phyloP scores from a whole-genome alignment of 2,329 filamentous ascomycete species.

The Ophiostoma piceae region DNA sequence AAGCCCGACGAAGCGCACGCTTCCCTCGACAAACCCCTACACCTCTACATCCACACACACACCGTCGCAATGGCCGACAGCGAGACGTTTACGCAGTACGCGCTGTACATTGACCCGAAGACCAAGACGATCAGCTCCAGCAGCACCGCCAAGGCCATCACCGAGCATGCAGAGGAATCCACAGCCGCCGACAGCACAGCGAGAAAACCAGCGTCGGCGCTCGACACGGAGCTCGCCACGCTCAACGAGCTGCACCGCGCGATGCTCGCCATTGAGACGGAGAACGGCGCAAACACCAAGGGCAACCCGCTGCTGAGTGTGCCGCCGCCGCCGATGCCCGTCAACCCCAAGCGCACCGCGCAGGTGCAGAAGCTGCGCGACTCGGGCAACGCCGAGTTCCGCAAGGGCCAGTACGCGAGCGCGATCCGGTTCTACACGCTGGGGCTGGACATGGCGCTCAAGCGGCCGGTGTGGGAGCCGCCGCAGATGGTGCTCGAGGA shows the following conservation, averaged over 20 bases:
- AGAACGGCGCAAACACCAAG: conserved; percentile 41
- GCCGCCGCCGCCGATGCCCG: conserved; percentile 80
- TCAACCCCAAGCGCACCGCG: conserved; percentile 86
- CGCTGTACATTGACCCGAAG: conserved; percentile 72
- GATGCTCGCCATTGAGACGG: conserved; percentile 60
- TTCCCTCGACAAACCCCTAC: not conserved
- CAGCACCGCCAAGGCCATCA: not conserved
- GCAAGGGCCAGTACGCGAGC: conserved; percentile 68
- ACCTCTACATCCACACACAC: not conserved
- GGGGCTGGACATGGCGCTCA: conserved; percentile 84
- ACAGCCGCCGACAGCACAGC: conserved; percentile 58
- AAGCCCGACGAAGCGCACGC: not conserved
- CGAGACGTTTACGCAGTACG: conserved; percentile 75
- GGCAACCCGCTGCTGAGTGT: conserved; percentile 41
- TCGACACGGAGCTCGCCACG: conserved; percentile 60
- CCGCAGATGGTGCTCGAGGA: conserved; percentile 79
- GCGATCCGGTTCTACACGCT: conserved; percentile 77
- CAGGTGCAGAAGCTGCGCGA: conserved; percentile 89
- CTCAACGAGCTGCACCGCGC: conserved; percentile 75
- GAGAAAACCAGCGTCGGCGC: conserved; percentile 53
- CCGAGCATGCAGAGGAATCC: not conserved
- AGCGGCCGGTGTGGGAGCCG: conserved; percentile 82
- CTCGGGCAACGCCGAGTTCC: conserved; percentile 74
- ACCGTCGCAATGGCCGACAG: conserved; percentile 49
- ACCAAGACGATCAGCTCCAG: conserved; percentile 45